Base-by-base conservation (phyloP, 2,329 filamentous ascomycete genomes). In the Elsinoe batatas region DNA sequence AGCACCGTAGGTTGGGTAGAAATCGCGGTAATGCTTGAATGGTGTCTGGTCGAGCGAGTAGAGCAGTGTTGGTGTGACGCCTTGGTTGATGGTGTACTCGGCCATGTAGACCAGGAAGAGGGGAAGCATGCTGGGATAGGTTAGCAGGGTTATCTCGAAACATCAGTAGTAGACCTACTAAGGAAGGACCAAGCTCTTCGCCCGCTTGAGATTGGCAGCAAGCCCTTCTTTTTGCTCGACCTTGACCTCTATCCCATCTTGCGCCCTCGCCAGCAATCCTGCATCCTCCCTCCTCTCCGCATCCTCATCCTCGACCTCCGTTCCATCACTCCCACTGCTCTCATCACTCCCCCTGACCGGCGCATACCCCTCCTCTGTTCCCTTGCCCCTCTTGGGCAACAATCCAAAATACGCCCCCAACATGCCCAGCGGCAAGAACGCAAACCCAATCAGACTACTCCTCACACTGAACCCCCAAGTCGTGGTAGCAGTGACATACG, bases 31-130 rank as follows among this genome's bases (percentile, higher is more conserved):
- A 62, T 88, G 81, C 32, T 75, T 72, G 68, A 97, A 97, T 0
- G 93, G 93, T 1, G 87, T 85, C 10, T 79, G 71, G 1, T 77
- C 67, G 0, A 96, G 76, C 0, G 91, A 89, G 67, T 95, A 98
- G 3, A 98, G 79, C 0, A 97, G 76, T 0, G 90, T 95, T 0
- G 93, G 91, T 0, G 89, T 78, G 0, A 97, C 89, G 35, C 91
- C 91, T 73, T 95, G 91, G 72, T 97, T 97, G 71, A 97, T 96
- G 56, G 88, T 94, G 69, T 98, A 98, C 74, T 98, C 93, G 56
- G 91, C 89, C 35, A 97, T 80, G 68, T 96, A 98, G 30, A 98
- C 93, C 13, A 97, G 74, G 33, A 97, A 77, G 12, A 98, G 78
- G 0, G 93, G 93, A 3, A 95, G 77, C 90, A 98, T 97, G 69